A percentile compares a stretch with the other conserved stretches of the same genome.
Conservation (phyloP, 1,284 basidiomycete genomes). For the Pseudomicrostroma phylloplanum region DNA sequence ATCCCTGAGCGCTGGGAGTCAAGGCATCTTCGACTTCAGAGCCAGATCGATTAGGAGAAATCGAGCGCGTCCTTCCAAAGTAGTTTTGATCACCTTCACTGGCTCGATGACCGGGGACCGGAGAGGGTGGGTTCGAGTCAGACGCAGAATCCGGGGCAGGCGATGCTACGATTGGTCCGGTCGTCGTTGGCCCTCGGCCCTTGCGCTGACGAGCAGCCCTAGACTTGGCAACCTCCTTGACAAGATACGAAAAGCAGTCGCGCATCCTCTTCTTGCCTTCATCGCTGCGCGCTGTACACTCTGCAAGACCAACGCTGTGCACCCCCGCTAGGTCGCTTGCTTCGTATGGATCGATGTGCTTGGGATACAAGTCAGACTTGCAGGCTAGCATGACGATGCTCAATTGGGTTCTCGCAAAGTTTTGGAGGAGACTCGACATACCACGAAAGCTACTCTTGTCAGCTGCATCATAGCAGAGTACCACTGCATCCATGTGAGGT, state of each 20-base stretch:
- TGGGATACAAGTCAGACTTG: conserved; percentile 43
- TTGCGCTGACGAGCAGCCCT: conserved; percentile 17
- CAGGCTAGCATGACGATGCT: conserved; percentile 46
- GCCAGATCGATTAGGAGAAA: neutral
- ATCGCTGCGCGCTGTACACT: conserved; percentile 42
- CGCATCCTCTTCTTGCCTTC: conserved; percentile 47
- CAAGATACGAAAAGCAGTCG: conserved; percentile 43
- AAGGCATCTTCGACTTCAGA: neutral
- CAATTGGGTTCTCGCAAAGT: conserved; percentile 32
- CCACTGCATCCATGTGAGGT: conserved; percentile 40
- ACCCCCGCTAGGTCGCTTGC: conserved; percentile 44
- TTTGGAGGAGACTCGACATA: conserved; percentile 44
- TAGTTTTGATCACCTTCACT: neutral
- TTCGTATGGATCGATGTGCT: conserved; percentile 43
- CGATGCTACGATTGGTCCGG: too few species aligned
- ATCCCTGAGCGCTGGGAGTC: too few species aligned
- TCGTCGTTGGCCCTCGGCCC: too few species aligned
- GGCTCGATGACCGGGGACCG: neutral
- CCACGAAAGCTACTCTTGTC: conserved; percentile 38
- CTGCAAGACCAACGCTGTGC: conserved; percentile 43
- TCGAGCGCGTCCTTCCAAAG: neutral
- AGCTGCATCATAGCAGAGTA: conserved; percentile 44
- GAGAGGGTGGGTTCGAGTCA: neutral
- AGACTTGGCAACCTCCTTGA: conserved; percentile 44
- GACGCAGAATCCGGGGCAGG: neutral